A percentile compares a stretch with the other conserved stretches of the same genome.
These are phyloP conservation scores for Aspergillus sp. DNA, from an alignment of 2,329 filamentous ascomycete species.

Conservation along the genomic window DNA sequence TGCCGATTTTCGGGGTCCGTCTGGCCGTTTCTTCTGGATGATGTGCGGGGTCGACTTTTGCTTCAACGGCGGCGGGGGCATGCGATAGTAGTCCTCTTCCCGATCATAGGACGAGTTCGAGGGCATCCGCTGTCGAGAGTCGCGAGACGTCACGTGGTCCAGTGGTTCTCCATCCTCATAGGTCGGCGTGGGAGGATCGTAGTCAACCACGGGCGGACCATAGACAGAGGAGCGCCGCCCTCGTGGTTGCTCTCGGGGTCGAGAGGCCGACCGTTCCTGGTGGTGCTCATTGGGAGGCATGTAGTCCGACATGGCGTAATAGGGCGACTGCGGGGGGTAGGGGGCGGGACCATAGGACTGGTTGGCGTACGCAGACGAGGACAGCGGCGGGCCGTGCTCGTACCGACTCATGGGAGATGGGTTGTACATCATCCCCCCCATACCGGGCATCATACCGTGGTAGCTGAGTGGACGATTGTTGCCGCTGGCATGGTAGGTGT, in stretches of 20 bases:
- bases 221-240: constrained; percentile 30
- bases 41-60: constrained; percentile 25
- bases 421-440: constrained; percentile 23
- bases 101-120: constrained; percentile 22
- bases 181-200: constrained; percentile 22
- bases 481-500: constrained; percentile 30
- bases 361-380: constrained; percentile 32
- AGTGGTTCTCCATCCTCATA: constrained; percentile 26
- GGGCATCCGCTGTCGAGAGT: constrained; percentile 25
- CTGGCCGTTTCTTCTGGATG: constrained; percentile 29
- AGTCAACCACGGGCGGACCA: constrained; percentile 28
- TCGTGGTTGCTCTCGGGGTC: constrained; percentile 26
- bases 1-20: constrained; percentile 25
- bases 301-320: constrained; percentile 24
- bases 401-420: constrained; percentile 23
- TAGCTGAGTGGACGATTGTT: constrained; percentile 31
- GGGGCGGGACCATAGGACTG: constrained; percentile 26
- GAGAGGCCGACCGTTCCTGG: constrained; percentile 31
- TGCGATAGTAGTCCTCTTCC: constrained; percentile 39
- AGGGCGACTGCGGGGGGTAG: constrained; percentile 22
- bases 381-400: constrained; percentile 33
- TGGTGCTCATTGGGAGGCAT: constrained; percentile 21
- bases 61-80: constrained; percentile 37
- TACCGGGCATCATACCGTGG: constrained; percentile 30
- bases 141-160: constrained; percentile 23